Evolutionary conservation across 202 grass and related monocot species (phyloP).

Genomic region (Zoysia matrella): DNA sequence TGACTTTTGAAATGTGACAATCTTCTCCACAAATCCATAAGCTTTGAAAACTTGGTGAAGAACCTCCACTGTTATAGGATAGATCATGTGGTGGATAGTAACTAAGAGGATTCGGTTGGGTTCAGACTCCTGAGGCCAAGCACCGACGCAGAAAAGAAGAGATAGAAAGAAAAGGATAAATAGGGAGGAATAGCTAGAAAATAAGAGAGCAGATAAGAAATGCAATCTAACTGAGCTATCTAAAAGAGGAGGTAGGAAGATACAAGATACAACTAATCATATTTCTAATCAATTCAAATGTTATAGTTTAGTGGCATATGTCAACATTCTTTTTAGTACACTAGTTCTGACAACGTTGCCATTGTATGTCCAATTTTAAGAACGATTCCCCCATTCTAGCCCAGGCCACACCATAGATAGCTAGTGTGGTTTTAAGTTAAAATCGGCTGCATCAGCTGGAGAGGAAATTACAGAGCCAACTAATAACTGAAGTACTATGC

Average conservation of each 20-base stretch:
- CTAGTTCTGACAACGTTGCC: neutral
- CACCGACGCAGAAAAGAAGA: conserved; percentile 56
- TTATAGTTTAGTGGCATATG: neutral
- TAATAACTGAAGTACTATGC: neutral
- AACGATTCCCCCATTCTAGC: neutral
- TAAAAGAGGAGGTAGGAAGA: conserved; percentile 28
- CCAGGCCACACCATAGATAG: neutral
- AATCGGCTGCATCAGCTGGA: neutral
- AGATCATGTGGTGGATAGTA: conserved; percentile 99
- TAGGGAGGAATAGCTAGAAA: conserved; percentile 61
- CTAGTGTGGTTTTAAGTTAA: neutral
- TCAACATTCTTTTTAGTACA: neutral
- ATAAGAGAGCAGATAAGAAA: conserved; percentile 48
- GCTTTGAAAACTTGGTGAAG: conserved; percentile 98
- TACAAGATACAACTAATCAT: conserved; percentile 33
- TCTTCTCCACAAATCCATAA: conserved; percentile 97
- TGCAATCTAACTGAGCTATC: conserved; percentile 38
- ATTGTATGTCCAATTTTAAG: conserved; percentile 10
- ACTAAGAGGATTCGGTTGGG: conserved; percentile 98
- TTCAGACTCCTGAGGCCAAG: conserved; percentile 79
- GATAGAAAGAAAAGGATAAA: conserved; percentile 82
- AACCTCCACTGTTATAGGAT: conserved; percentile 97
- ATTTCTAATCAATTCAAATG: conserved; percentile 14
- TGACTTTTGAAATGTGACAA: conserved; percentile 98
- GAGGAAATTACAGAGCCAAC: conserved; percentile 12